Percentiles rank a stretch among this genome's conserved stretches.
phyloP scores from a whole-genome alignment of 23 red algal species.

The Gracilariopsis chorda region DNA sequence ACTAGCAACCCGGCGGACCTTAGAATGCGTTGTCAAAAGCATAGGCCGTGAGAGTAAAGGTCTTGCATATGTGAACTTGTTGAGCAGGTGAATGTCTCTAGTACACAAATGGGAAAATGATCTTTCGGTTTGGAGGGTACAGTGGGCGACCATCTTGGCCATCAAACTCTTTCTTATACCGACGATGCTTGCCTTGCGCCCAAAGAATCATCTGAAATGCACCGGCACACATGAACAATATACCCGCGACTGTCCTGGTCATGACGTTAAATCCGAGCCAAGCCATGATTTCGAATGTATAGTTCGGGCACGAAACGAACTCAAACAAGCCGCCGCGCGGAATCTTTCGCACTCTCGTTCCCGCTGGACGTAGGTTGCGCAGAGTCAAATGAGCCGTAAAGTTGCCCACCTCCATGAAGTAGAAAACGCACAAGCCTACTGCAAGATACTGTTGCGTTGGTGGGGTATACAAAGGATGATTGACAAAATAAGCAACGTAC shows the following conservation, averaged over 20 bases:
- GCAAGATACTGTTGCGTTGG: slow-evolving; percentile 14
- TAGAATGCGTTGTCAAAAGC: too few species aligned
- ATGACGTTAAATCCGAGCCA: slow-evolving; percentile 89
- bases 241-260: slow-evolving; percentile 60
- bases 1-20: too few species aligned
- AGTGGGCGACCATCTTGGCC: slow-evolving; percentile 57
- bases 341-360: slow-evolving; percentile 77
- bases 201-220: slow-evolving; percentile 92
- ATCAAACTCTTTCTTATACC: slow-evolving; percentile 85
- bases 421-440: slow-evolving; percentile 65
- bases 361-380: slow-evolving; percentile 74
- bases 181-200: slow-evolving; percentile 86
- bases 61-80: too few species aligned
- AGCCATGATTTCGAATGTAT: slow-evolving; percentile 80
- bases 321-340: slow-evolving; percentile 87
- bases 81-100: background rate
- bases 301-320: slow-evolving; percentile 91
- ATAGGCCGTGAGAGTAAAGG: too few species aligned
- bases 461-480: slow-evolving; percentile 92
- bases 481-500: slow-evolving; percentile 83
- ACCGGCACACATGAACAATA: slow-evolving; percentile 78
- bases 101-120: slow-evolving; percentile 79
- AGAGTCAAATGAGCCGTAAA: slow-evolving; percentile 70
- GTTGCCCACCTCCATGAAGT: slow-evolving; percentile 82
- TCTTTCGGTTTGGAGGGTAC: slow-evolving; percentile 80